Conservation (phyloP, 2,329 filamentous ascomycete genomes). For the Trichoderma afroharzianum region DNA sequence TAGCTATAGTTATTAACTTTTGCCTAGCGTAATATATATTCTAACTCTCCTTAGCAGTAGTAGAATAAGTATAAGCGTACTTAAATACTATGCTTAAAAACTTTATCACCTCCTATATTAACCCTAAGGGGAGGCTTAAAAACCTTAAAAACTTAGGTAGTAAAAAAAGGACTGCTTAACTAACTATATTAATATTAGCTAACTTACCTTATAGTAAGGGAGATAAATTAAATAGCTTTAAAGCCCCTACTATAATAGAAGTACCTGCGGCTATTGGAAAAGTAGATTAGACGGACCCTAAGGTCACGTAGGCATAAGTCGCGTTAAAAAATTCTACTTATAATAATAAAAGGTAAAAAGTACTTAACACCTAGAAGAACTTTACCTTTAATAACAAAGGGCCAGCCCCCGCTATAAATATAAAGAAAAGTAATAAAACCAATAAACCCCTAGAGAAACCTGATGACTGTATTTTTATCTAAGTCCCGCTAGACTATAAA, state of each 20-base stretch:
- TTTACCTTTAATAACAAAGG: too few relatives aligned
- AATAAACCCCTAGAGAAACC: too few relatives aligned
- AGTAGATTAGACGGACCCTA: not conserved
- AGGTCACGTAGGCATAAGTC: not conserved
- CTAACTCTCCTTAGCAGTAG: not conserved
- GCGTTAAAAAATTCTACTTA: not conserved
- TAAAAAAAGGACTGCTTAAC: too few relatives aligned
- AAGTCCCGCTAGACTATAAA: not conserved
- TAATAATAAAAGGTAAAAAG: not conserved
- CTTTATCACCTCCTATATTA: too few relatives aligned
- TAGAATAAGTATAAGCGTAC: not conserved
- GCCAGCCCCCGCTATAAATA: too few relatives aligned
- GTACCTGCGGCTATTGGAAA: not conserved
- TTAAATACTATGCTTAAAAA: not conserved
- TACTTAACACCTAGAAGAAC: too few relatives aligned
- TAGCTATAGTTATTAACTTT: not conserved
- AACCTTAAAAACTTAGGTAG: too few relatives aligned
- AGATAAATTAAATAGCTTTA: rapidly evolving
- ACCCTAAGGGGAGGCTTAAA: too few relatives aligned
- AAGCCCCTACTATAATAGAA: not conserved
- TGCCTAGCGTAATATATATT: not conserved
- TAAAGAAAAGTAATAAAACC: too few relatives aligned
- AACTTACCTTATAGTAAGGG: not conserved
- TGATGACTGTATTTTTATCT: too few relatives aligned
- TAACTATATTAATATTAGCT: not conserved